Evolutionary conservation across 140 eudicot genomes (phyloP), one percentile per base, ranked within the genome.

Genomic region (Ambrosia hybrid): DNA sequence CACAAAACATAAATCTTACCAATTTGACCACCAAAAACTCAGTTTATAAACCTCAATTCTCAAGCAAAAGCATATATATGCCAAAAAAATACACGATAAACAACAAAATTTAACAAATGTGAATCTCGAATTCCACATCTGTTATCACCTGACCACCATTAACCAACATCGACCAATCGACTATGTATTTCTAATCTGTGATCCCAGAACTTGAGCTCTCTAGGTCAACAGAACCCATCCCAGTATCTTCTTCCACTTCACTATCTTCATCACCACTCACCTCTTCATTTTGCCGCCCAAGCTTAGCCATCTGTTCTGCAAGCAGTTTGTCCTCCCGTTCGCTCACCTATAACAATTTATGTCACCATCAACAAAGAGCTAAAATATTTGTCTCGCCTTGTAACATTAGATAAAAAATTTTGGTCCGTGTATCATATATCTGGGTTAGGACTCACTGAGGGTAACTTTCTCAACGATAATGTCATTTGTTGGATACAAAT

Each of bases 201-300:
- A 67, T 73, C 15, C 73, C 79, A 16, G 91, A 79, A 67, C 78
- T 71, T 13, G 85, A 46, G 70, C 83, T 82, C 9, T 85, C 88
- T 73, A 85, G 67, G 68, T 85, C 91, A 61, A 83, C 88, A 6
- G 85, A 83, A 16, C 91, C 83, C 91, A 85, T 85, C 17, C 88
- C 26, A 3, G 79, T 76, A 53, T 85, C 88, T 55, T 82, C 91
- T 74, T 85, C 91, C n/a, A 13, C 83, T 70, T 83, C 91, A 70
- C 88, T 83, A 55, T 85, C 81, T 70, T 85, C 91, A 6, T 85
- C 91, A 1, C 91, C 91, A 51, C 91, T 83, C 45, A 85, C 67
- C 82, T 85, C 91, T 57, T 80, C 83, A 71, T 85, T 85, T 46
- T 53, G 71, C 8, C 76, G 85, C 73, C 73, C 70, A 41, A 85